Evolutionary conservation across 108 stramenopile genomes (phyloP).

Genomic region (Cylindrotheca fusiformis): DNA sequence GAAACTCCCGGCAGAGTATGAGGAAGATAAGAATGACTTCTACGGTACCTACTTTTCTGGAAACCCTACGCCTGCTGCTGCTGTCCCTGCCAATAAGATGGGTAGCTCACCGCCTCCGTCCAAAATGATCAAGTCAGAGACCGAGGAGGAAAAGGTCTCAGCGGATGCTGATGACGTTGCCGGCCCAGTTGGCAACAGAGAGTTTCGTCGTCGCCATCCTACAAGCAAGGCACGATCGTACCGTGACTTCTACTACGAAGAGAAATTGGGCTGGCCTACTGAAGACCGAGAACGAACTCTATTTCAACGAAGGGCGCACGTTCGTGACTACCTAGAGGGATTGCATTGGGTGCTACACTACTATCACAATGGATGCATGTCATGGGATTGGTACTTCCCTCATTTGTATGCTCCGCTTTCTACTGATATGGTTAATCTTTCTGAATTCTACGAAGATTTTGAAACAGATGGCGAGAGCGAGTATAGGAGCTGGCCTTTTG

Average conservation of each 20-base stretch:
- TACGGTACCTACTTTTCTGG: conserved; percentile 74
- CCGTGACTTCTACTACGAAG: conserved; percentile 92
- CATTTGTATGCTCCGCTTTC: conserved; percentile 92
- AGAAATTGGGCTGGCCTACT: conserved; percentile 79
- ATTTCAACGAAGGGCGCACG: conserved; percentile 68
- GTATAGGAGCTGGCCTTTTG: conserved; percentile 64
- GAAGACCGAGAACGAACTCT: conserved; percentile 63
- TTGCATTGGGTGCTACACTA: conserved; percentile 94
- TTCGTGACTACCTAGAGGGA: conserved; percentile 87
- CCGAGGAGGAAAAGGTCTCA: conserved; percentile 20
- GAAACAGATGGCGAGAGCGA: conserved; percentile 55
- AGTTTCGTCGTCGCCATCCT: conserved; percentile 63
- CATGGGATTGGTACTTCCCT: conserved; percentile 98
- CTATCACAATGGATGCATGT: conserved; percentile 94
- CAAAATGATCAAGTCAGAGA: neutral
- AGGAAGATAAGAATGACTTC: conserved; percentile 69
- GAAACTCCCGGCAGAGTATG: conserved; percentile 68
- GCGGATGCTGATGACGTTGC: conserved; percentile 20
- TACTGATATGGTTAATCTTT: conserved; percentile 90
- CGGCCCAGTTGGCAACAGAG: conserved; percentile 31
- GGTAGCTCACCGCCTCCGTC: conserved; percentile 33
- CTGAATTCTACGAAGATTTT: conserved; percentile 70
- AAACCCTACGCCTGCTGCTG: conserved; percentile 57
- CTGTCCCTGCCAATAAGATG: conserved; percentile 62
- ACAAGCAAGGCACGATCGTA: conserved; percentile 74